Base-by-base conservation (phyloP, 129 eudicot species). In the Flaveria linearis region DNA sequence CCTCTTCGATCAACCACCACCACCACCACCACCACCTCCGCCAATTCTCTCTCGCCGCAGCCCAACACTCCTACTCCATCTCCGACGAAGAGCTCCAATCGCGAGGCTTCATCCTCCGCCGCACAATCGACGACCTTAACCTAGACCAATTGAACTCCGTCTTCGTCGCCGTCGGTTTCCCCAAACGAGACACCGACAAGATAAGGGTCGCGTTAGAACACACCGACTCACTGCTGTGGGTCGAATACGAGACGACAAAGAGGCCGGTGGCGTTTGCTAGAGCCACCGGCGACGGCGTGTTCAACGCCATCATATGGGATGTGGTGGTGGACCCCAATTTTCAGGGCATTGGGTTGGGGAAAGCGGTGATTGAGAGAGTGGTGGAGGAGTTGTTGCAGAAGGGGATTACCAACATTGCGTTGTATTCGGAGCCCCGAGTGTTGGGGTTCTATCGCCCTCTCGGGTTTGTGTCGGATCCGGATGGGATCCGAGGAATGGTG, bases 271-370 rank as follows among this genome's bases (percentile, higher is more conserved):
- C 97, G 63, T 94, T 94, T 30, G 98, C 97, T 0, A 77, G 98
- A 36, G 97, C 97, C 41, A 94, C 98, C 10, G 98, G 98, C 5
- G 98, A 94, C 78, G 98, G 98, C 4, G 98, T 91, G 52, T 94
- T 94, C 51, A 94, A 94, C 20, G 91, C 98, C 12, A 91, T 94
- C 41, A 94, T 94, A 30, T 94, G 98, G 98, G 98, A 94, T 41
- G 98, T 94, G 60, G 97, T 94, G 53, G 98, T 94, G 85, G 98
- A 94, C 73, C 98, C 98, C 16, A 88, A 80, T n/a, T 94, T 87
- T 65, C 98, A 94, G 66, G 97, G 98, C 80, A 65, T 89, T 7
- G 98, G 97, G 7, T 66, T 94, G 70, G 98, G 98, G 75, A 94
- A 94, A 82, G 98, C 92, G 41, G 96, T 94, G 83, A 89, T 94